These are phyloP conservation scores for Aspergillus mulundensis DNA, from an alignment of 495 filamentous ascomycete genomes.

Conservation along the genomic window DNA sequence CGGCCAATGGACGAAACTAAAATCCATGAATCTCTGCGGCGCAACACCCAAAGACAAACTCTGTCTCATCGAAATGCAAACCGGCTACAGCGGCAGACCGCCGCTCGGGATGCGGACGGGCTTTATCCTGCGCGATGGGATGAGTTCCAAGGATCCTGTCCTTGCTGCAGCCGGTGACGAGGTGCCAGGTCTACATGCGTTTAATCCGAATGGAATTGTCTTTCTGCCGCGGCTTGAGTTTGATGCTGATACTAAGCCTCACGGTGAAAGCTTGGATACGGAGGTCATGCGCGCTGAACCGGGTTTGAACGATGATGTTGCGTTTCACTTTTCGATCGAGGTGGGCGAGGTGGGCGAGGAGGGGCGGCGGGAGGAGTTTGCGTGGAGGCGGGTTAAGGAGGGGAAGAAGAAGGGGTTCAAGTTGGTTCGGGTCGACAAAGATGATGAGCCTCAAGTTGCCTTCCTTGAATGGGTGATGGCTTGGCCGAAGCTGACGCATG, in stretches of 20 bases:
- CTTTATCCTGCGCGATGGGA: background rate
- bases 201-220: background rate
- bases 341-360: background rate
- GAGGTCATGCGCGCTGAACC: too few species aligned
- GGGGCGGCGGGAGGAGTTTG: background rate
- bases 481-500: background rate
- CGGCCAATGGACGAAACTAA: background rate
- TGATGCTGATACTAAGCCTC: too few species aligned
- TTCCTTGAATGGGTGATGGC: background rate
- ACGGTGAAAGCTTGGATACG: too few species aligned
- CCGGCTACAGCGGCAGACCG: background rate
- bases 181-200: background rate
- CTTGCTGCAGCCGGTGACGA: background rate
- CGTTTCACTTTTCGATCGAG: background rate
- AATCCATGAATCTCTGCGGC: background rate
- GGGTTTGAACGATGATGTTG: too few species aligned
- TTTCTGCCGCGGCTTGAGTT: background rate
- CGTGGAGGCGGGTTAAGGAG: background rate
- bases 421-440: background rate
- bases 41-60: background rate
- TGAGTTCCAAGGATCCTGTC: background rate
- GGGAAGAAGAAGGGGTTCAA: background rate
- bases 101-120: background rate
- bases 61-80: background rate
- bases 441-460: background rate